These are phyloP conservation scores for Hygrophorus russula DNA, from an alignment of 768 basidiomycete genomes.

Conservation along the genomic window DNA sequence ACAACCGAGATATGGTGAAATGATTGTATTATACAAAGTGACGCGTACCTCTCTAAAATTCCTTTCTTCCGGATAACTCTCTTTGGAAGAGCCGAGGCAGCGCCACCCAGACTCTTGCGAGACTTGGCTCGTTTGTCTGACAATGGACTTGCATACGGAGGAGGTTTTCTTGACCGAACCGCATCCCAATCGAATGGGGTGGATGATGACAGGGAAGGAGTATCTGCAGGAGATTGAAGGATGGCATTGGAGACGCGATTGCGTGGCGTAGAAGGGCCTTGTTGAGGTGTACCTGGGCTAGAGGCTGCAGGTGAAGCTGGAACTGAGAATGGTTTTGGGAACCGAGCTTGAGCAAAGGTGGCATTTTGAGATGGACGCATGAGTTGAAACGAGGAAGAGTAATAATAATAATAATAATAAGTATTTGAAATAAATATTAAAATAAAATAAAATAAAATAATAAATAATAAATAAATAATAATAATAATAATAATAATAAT, in stretches of 20 bases:
- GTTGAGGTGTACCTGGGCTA: no score
- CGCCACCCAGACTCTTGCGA: constrained; percentile 27
- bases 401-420: neutral
- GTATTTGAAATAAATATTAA: neutral
- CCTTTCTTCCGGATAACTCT: constrained; percentile 55
- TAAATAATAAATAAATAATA: neutral
- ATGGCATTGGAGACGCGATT: constrained; percentile 39
- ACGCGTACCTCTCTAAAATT: constrained; percentile 43
- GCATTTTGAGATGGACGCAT: no score
- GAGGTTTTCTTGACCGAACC: constrained; percentile 53
- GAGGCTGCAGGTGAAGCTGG: no score
- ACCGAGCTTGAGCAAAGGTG: no score
- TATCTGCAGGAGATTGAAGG: constrained; percentile 49
- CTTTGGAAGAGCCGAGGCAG: constrained; percentile 18
- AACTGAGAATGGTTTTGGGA: no score
- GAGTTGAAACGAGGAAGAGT: no score
- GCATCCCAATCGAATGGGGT: constrained; percentile 85
- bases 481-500: neutral
- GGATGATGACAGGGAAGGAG: constrained; percentile 67
- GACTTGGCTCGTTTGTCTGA: constrained; percentile 32
- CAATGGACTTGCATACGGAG: constrained; percentile 61
- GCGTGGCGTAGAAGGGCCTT: constrained; percentile 27
- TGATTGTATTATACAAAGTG: constrained; percentile 6
- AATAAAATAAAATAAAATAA: constrained; percentile 7
- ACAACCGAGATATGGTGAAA: neutral